Percentiles rank a stretch among this genome's conserved stretches.
These are phyloP conservation scores for Esteya vermicola DNA, from an alignment of 2,329 filamentous ascomycete genomes.

Conservation along the genomic window DNA sequence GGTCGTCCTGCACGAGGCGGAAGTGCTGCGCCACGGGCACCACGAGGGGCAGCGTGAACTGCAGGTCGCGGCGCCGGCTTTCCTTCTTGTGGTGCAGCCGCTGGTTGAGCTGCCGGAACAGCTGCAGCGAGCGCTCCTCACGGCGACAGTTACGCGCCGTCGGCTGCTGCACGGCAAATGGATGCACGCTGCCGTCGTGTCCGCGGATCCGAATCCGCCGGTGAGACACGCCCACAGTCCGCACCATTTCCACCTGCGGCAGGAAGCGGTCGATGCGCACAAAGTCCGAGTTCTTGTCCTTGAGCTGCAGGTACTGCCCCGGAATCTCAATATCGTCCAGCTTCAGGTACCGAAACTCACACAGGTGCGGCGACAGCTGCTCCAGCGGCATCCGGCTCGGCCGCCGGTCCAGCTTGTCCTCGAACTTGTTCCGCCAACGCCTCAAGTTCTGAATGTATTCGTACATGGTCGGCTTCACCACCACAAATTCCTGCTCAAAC, in stretches of 20 bases:
- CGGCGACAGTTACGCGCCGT: constrained; percentile 82
- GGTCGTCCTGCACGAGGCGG: constrained; percentile 87
- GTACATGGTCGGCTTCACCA: constrained; percentile 90
- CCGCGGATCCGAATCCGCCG: constrained; percentile 89
- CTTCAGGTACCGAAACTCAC: constrained; percentile 93
- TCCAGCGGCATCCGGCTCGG: constrained; percentile 63
- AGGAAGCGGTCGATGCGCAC: constrained; percentile 94
- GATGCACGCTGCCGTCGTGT: constrained; percentile 92
- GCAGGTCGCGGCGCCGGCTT: constrained; percentile 79
- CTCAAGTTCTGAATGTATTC: constrained; percentile 97
- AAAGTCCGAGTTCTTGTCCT: constrained; percentile 98
- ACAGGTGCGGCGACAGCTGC: constrained; percentile 75
- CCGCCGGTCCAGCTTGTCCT: constrained; percentile 88
- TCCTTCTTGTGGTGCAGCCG: constrained; percentile 87
- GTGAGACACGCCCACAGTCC: constrained; percentile 82
- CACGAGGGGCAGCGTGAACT: constrained; percentile 93
- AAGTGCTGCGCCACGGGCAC: constrained; percentile 90
- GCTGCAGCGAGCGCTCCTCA: constrained; percentile 86
- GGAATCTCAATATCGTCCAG: constrained; percentile 98
- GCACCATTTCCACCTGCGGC: constrained; percentile 84
- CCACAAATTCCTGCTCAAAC: constrained; percentile 95
- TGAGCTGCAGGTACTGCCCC: constrained; percentile 91
- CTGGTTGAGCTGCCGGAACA: constrained; percentile 96
- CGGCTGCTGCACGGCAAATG: constrained; percentile 92
- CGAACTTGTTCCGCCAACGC: constrained; percentile 93